Evolutionary conservation across 352 stramenopile species (phyloP).

Genomic region (Phytophthora syringae): DNA sequence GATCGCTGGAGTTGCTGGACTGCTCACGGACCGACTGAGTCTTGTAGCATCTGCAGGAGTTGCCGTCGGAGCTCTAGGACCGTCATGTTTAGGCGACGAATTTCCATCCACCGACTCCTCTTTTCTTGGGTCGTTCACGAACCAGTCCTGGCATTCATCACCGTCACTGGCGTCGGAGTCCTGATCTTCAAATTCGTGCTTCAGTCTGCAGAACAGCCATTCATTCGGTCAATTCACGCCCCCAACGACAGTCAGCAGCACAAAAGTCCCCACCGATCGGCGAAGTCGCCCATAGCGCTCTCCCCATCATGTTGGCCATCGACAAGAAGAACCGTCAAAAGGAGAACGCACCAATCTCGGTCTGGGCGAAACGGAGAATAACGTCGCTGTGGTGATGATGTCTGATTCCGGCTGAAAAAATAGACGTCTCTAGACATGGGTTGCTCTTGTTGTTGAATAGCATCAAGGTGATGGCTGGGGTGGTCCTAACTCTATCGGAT

Average conservation of each 20-base stretch:
- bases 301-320: slow-evolving; percentile 48
- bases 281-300: slow-evolving; percentile 63
- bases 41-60: neutral
- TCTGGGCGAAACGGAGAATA: slow-evolving; percentile 34
- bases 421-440: slow-evolving; percentile 13
- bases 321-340: neutral
- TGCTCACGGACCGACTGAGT: slow-evolving; percentile 25
- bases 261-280: slow-evolving; percentile 48
- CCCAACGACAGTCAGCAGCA: neutral
- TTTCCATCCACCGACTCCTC: slow-evolving; percentile 39
- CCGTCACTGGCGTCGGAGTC: slow-evolving; percentile 55
- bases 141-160: slow-evolving; percentile 80
- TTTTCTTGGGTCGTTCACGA: slow-evolving; percentile 74
- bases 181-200: slow-evolving; percentile 76
- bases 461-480: too few relatives aligned
- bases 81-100: slow-evolving; percentile 19
- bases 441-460: neutral
- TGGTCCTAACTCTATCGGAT: too few relatives aligned
- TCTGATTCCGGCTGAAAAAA: too few relatives aligned
- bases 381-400: too few relatives aligned
- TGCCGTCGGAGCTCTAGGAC: slow-evolving; percentile 10
- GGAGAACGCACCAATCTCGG: neutral
- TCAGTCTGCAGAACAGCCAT: slow-evolving; percentile 37
- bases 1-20: slow-evolving; percentile 14
- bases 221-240: neutral